Evolutionary conservation across 2,329 filamentous ascomycete species (phyloP).

Genomic region (Aspergillus chevalieri): DNA sequence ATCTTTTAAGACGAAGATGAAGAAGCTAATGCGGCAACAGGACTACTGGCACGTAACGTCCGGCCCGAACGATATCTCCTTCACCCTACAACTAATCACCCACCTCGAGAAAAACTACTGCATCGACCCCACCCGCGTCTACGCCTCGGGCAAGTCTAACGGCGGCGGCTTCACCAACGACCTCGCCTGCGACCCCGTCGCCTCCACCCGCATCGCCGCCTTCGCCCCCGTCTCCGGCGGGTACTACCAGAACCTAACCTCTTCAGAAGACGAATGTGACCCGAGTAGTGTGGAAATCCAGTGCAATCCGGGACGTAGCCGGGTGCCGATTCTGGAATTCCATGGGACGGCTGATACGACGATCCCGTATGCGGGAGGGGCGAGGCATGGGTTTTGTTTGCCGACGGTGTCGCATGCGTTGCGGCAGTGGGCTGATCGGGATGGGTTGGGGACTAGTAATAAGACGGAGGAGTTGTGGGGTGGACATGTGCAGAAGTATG

Average conservation of each 20-base stretch:
- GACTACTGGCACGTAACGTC: conserved; percentile 10
- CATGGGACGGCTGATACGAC: conserved; percentile 20
- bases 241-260: conserved; percentile 29
- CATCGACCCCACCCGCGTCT: conserved; percentile 41
- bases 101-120: conserved; percentile 38
- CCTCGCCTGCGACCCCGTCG: conserved; percentile 42
- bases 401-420: conserved; percentile 17
- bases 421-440: conserved; percentile 16
- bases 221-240: conserved; percentile 47
- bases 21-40: not conserved
- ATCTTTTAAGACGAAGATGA: not conserved
- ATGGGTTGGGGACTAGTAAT: conserved; percentile 14
- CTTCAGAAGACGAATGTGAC: conserved; percentile 13
- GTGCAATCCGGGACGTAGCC: conserved; percentile 22
- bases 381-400: conserved; percentile 10
- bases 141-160: conserved; percentile 49
- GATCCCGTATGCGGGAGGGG: conserved; percentile 37
- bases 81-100: conserved; percentile 40
- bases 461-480: conserved; percentile 1
- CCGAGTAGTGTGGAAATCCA: conserved; percentile 10
- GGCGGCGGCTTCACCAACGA: conserved; percentile 47
- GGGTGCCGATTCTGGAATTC: conserved; percentile 26
- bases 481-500: conserved; percentile 5
- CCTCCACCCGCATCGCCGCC: conserved; percentile 42
- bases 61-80: conserved; percentile 39